Percentiles rank a stretch among this genome's conserved stretches.
phyloP scores from a whole-genome alignment of 2,329 filamentous ascomycete species.

The Trichoderma afroharzianum region DNA sequence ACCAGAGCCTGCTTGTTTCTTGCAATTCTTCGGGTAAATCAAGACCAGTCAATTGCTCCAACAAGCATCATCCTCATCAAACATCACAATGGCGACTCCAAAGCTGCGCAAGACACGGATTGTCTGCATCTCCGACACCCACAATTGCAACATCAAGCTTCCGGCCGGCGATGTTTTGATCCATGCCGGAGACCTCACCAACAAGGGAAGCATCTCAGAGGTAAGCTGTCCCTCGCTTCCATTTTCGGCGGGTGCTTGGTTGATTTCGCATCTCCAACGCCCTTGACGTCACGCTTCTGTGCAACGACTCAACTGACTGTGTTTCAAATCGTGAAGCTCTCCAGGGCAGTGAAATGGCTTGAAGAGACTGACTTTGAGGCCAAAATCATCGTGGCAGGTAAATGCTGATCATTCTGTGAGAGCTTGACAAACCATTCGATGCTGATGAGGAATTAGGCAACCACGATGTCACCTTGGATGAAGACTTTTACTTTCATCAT shows the following conservation, averaged over 20 bases:
- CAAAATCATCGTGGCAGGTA: slow-evolving; percentile 69
- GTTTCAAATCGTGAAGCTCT: slow-evolving; percentile 38
- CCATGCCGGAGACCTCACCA: slow-evolving; percentile 73
- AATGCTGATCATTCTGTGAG: background rate
- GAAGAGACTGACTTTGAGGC: slow-evolving; percentile 63
- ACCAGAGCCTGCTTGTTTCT: background rate
- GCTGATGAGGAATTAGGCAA: slow-evolving; percentile 52
- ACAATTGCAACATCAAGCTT: slow-evolving; percentile 62
- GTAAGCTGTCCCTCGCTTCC: slow-evolving; percentile 26
- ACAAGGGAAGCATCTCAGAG: slow-evolving; percentile 61
- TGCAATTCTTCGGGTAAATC: background rate
- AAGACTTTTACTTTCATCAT: slow-evolving; percentile 55
- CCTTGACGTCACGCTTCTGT: slow-evolving; percentile 3
- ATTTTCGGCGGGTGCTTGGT: background rate
- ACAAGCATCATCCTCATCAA: background rate
- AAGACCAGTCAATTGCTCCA: background rate
- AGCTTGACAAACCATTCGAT: background rate
- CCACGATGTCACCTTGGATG: slow-evolving; percentile 69
- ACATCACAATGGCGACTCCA: slow-evolving; percentile 15
- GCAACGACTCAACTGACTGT: background rate
- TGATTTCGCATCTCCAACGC: background rate
- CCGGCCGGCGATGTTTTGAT: slow-evolving; percentile 71
- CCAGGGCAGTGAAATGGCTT: slow-evolving; percentile 63
- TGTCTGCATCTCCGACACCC: slow-evolving; percentile 74
- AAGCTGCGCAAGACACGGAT: slow-evolving; percentile 53